Conservation (phyloP, 2,329 filamentous ascomycete genomes). For the Geoglossum cookeanum region DNA sequence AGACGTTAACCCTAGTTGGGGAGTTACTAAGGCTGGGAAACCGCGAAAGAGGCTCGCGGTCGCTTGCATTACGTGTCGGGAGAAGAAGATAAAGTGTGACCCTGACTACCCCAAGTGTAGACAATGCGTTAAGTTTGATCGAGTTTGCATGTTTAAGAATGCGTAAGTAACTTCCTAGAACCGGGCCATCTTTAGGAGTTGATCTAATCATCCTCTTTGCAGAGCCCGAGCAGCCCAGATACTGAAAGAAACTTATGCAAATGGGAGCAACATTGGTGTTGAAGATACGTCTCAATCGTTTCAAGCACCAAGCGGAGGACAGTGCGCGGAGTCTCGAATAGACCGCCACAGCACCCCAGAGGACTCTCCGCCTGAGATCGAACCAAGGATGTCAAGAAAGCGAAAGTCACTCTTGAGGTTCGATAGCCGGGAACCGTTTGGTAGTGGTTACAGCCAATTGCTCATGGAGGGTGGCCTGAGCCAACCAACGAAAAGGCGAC, state of each 20-base stretch:
- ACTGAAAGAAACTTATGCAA: neutral
- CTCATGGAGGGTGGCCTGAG: neutral
- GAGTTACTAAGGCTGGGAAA: slow-evolving; percentile 84
- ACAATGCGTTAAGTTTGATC: slow-evolving; percentile 81
- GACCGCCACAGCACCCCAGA: neutral
- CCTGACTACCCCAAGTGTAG: slow-evolving; percentile 73
- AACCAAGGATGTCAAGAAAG: neutral
- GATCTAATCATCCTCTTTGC: neutral
- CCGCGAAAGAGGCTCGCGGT: slow-evolving; percentile 79
- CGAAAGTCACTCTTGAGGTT: neutral
- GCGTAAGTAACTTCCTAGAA: slow-evolving; percentile 39
- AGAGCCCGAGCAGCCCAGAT: neutral
- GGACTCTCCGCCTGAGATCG: neutral
- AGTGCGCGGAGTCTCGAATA: neutral
- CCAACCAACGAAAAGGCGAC: neutral
- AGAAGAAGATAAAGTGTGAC: slow-evolving; percentile 97
- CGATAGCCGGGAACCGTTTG: neutral
- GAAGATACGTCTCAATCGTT: neutral
- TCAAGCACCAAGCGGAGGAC: neutral
- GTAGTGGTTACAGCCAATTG: neutral
- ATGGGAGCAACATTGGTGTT: neutral
- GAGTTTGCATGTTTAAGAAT: slow-evolving; percentile 68
- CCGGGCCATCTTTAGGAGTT: neutral
- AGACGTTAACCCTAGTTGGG: slow-evolving; percentile 77
- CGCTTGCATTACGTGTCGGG: slow-evolving; percentile 79